Base-by-base conservation (phyloP, 2,329 filamentous ascomycete genomes). In the Diaporthe ampelina region DNA sequence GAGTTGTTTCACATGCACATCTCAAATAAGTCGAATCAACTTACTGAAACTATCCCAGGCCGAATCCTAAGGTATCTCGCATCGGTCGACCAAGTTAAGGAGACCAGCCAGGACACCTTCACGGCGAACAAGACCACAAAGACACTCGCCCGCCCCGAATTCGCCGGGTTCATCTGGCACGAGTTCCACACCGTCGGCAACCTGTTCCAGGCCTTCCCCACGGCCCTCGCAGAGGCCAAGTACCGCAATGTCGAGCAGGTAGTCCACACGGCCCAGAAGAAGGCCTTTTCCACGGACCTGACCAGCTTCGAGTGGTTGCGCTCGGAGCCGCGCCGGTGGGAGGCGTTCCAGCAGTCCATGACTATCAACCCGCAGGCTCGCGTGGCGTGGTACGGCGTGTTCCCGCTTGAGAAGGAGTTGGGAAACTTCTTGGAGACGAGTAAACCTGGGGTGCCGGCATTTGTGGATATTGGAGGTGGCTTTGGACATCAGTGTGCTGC, bases 301-400 rank as follows among this genome's bases (percentile, higher is more conserved):
- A 13, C 45, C 15, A 48, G 43, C 2, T 72, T 72, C 52, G 58
- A 40, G 40, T 56, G 48, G 70, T 21, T 72, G 2, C 45, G 19
- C 0, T 0, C 58, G 9, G 3, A 65, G 5, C 43, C 48, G 1
- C 7, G 29, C 32, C 32, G 24, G 3, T 72, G 43, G 21, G 48
- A 72, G 19, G 40, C 48, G 9, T 45, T 72, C 19, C 70, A 72
- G 43, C 75, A 76, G 45, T 75, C 76, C 40, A 81, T 81, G 79
- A 73, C 76, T 17, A 76, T 78, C 43, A 75, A 77, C 57, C 75
- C 76, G 40, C 74, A 74, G 29, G 29, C 35, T 21, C 73, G 76
- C 19, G 75, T 76, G 19, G 74, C 77, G 4, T 79, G 79, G 77
- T 77, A 78, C 32, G 73, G 73, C 48, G 73, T 72, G 75, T 77